phyloP scores from a whole-genome alignment of 73 alveolate species.

The Strombidium stylifer region DNA sequence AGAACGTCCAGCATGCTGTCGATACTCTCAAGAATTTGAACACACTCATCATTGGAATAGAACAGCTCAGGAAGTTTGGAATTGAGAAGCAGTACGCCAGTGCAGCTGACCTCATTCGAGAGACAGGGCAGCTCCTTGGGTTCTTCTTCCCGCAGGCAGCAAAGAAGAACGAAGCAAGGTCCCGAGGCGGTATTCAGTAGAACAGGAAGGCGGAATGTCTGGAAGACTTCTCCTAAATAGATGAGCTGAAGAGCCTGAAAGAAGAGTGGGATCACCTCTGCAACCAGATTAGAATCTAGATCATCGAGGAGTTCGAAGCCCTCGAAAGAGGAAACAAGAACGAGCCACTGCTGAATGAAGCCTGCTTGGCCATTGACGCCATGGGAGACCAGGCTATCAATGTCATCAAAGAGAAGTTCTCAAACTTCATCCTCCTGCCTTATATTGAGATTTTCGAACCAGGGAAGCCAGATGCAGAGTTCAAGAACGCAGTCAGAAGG shows the following conservation, averaged over 20 bases:
- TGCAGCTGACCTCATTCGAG: constrained; percentile 92
- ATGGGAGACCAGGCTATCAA: constrained; percentile 81
- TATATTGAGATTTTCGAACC: constrained; percentile 81
- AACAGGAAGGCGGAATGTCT: no score
- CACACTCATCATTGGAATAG: constrained; percentile 94
- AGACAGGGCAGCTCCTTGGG: constrained; percentile 88
- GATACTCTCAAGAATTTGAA: constrained; percentile 89
- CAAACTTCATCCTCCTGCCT: constrained; percentile 81
- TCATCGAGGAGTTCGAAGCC: constrained; percentile 74
- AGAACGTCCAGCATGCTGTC: constrained; percentile 87
- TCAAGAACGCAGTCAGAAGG: constrained; percentile 92
- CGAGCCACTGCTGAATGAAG: constrained; percentile 76
- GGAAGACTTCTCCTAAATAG: constrained; percentile 83
- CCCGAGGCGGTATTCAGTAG: no score
- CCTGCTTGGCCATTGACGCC: constrained; percentile 85
- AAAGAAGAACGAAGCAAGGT: no score
- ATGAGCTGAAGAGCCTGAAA: constrained; percentile 75
- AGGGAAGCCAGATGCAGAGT: constrained; percentile 66
- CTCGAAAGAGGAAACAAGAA: constrained; percentile 61
- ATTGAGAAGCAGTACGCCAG: constrained; percentile 83
- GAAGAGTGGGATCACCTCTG: constrained; percentile 84
- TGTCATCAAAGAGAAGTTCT: constrained; percentile 77
- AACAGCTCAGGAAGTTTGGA: constrained; percentile 82
- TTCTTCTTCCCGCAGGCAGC: no score
- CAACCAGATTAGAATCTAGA: constrained; percentile 59